Evolutionary conservation across 2,329 filamentous ascomycete genomes (phyloP), one percentile per base, ranked within the genome.

Genomic region (Magnaporthiopsis poae): DNA sequence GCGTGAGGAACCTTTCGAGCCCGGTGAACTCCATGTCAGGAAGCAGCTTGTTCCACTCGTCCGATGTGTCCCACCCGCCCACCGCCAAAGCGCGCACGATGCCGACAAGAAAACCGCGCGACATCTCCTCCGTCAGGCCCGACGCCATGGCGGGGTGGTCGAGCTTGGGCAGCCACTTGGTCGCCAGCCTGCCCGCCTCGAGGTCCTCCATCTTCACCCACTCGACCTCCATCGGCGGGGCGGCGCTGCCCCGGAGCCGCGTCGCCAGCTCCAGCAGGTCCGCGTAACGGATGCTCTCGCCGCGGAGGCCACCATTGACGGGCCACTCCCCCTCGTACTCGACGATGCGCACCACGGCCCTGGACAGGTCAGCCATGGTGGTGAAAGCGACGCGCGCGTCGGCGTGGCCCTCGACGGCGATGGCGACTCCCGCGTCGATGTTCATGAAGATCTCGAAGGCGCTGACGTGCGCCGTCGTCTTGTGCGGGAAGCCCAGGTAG

Each of bases 401-500:
- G 11, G 83, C 79, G 2, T 75, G 70, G 11, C 78, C 80, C 0
- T 81, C 76, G 0, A 81, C 68, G 1, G 79, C 66, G 1, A 84
- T 75, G 0, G 78, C 80, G 15, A 80, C 79, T 0, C 76, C 72
- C 7, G 76, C 72, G 15, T 78, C n/a, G 39, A 80, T 78, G 69
- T 81, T 76, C 39, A 81, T 72, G 0, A 75, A 67, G 0, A 69
- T 76, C 21, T 81, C 73, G 1, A 81, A 71, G 0, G 77, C 73
- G 1, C 74, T 70, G 0, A 86, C 70, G 39, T 82, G 74, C 52
- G 79, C 81, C 8, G 79, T 72, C 0, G 83, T 79, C 60, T 78
- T 75, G 66, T 81, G 71, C 0, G 85, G 84, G 64, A 75, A 80
- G 0, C 81, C 82, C 46, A 86, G 75, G 73, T 86, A 86, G 71